Conservation (phyloP, 2,329 filamentous ascomycete species). For the Fusarium drepaniforme region DNA sequence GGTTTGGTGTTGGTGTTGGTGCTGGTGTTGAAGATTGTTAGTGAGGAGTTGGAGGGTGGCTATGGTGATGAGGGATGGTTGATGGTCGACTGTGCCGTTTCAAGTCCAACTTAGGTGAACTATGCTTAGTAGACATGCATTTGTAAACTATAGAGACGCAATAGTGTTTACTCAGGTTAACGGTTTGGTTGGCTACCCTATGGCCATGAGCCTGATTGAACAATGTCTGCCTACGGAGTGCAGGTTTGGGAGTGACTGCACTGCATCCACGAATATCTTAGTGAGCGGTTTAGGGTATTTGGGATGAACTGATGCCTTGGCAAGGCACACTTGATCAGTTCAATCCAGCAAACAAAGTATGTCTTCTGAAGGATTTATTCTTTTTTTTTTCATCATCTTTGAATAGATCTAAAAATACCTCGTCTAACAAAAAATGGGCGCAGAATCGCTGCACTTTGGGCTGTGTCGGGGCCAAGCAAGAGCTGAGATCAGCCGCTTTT, state of each 20-base stretch:
- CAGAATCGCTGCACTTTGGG: background rate
- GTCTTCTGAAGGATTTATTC: background rate
- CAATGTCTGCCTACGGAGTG: background rate
- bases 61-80: background rate
- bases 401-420: conserved; percentile 3
- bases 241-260: background rate
- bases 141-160: background rate
- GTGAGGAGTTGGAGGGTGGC: background rate
- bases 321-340: background rate
- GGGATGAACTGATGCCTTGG: background rate
- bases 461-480: background rate
- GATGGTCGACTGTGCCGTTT: background rate
- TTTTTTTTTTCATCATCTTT: background rate
- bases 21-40: background rate
- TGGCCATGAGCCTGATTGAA: background rate
- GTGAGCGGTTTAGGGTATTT: background rate
- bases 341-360: background rate
- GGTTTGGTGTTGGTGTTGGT: background rate
- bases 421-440: background rate
- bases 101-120: background rate
- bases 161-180: background rate
- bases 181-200: background rate
- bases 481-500: background rate
- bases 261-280: background rate
- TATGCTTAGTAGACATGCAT: background rate